Evolutionary conservation across 2,329 filamentous ascomycete species (phyloP).

Genomic region (Clarireedia homoeocarpa): DNA sequence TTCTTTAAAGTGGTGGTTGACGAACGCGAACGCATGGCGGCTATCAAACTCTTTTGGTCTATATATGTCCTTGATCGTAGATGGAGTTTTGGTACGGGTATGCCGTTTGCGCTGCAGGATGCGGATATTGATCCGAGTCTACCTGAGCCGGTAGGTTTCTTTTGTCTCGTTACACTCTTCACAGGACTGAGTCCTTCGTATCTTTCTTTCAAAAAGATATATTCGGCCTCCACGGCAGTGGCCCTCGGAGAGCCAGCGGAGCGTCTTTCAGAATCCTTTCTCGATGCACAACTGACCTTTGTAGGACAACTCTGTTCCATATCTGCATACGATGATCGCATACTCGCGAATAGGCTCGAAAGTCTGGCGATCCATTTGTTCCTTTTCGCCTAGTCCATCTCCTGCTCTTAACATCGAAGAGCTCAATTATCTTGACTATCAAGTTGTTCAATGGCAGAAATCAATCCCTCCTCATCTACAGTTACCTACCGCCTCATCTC

Average conservation of each 20-base stretch:
- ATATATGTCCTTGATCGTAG: conserved; percentile 78
- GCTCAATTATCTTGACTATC: conserved; percentile 72
- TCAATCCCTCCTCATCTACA: conserved; percentile 57
- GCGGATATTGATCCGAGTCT: conserved; percentile 75
- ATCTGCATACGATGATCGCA: conserved; percentile 74
- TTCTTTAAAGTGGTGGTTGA: conserved; percentile 59
- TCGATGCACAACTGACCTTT: conserved; percentile 10
- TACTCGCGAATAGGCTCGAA: conserved; percentile 79
- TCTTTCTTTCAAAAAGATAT: too few relatives aligned
- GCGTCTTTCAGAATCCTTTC: conserved; percentile 14
- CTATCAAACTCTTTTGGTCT: conserved; percentile 74
- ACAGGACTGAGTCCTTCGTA: too few relatives aligned
- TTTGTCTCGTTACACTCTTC: too few relatives aligned
- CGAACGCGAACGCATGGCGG: conserved; percentile 58
- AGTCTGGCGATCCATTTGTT: conserved; percentile 68
- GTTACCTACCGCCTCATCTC: conserved; percentile 41
- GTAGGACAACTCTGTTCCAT: conserved; percentile 40
- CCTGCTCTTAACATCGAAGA: conserved; percentile 48
- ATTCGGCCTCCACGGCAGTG: too few relatives aligned
- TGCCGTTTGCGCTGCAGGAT: conserved; percentile 80
- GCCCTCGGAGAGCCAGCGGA: too few relatives aligned
- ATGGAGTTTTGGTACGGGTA: conserved; percentile 84
- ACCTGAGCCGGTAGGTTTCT: conserved; percentile 62
- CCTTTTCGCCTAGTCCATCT: conserved; percentile 14
- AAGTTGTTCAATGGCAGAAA: conserved; percentile 82